Percentiles rank a stretch among this genome's conserved stretches.
Evolutionary conservation across 2,329 filamentous ascomycete species (phyloP).

Genomic region (Fusarium sp.): DNA sequence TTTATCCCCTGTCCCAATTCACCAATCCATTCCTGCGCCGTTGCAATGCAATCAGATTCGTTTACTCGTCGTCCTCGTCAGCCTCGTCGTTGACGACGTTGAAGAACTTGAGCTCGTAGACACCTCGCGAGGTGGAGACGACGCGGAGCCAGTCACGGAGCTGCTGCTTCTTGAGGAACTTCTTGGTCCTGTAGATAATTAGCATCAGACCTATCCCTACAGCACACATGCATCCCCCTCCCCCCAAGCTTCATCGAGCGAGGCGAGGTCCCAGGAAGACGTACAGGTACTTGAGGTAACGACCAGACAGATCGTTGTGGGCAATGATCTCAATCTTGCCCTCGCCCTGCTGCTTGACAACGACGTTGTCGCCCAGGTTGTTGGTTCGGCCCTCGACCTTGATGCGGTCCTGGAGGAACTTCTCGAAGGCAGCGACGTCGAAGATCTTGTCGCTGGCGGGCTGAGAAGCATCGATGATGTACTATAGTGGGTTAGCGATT

Average conservation of each 20-base stretch:
- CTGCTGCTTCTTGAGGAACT: conserved; percentile 99
- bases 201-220: not conserved
- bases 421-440: conserved; percentile 97
- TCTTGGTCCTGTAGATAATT: conserved; percentile 81
- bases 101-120: conserved; percentile 99
- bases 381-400: conserved; percentile 99
- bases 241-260: not conserved
- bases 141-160: conserved; percentile 99
- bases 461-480: conserved; percentile 99
- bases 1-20: conserved; percentile 44
- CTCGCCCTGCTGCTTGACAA: conserved; percentile 89
- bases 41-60: conserved; percentile 42
- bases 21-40: conserved; percentile 47
- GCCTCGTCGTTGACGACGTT: conserved; percentile 99
- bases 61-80: conserved; percentile 98
- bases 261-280: conserved; percentile 49
- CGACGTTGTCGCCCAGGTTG: conserved; percentile 94
- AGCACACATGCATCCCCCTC: not conserved
- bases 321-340: conserved; percentile 98
- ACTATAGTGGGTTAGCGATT: conserved; percentile 62
- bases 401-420: conserved; percentile 99
- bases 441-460: conserved; percentile 99
- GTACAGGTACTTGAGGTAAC: conserved; percentile 99
- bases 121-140: conserved; percentile 96
- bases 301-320: conserved; percentile 97